Conservation (phyloP, 106 monocot species). For the Gastrodia elata region DNA sequence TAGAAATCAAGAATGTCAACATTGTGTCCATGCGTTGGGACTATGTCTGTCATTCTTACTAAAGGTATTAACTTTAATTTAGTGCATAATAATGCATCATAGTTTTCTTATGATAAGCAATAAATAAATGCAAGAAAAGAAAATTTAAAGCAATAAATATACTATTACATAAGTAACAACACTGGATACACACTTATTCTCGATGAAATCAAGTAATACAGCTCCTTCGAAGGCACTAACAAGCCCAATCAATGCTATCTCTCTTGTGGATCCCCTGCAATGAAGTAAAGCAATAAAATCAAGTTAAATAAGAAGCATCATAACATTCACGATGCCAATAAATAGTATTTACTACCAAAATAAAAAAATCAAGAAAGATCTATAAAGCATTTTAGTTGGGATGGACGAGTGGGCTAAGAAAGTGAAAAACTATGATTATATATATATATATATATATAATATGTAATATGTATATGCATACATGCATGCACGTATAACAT, state of each 20-base stretch:
- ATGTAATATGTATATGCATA: too few relatives aligned
- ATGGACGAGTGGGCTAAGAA: not conserved
- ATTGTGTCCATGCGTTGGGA: too few relatives aligned
- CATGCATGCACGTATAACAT: too few relatives aligned
- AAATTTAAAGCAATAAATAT: not conserved
- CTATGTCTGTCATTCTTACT: too few relatives aligned
- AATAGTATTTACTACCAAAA: not conserved
- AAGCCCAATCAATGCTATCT: slow-evolving; percentile 37
- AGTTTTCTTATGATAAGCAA: not conserved
- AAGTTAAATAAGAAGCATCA: not conserved
- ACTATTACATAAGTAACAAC: not conserved
- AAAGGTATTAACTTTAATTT: too few relatives aligned
- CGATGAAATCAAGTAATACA: slow-evolving; percentile 33
- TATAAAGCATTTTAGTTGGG: not conserved
- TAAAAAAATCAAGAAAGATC: not conserved
- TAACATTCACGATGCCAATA: not conserved
- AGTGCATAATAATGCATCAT: not conserved
- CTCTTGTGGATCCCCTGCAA: slow-evolving; percentile 44
- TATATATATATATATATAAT: too few relatives aligned
- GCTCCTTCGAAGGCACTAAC: slow-evolving; percentile 48
- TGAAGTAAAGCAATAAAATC: not conserved
- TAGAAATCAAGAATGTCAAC: too few relatives aligned
- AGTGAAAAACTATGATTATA: too few relatives aligned
- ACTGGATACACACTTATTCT: slow-evolving; percentile 36
- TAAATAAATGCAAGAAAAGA: not conserved